These are phyloP conservation scores for Penicillium cataractarum DNA, from an alignment of 495 filamentous ascomycete genomes.

Conservation along the genomic window DNA sequence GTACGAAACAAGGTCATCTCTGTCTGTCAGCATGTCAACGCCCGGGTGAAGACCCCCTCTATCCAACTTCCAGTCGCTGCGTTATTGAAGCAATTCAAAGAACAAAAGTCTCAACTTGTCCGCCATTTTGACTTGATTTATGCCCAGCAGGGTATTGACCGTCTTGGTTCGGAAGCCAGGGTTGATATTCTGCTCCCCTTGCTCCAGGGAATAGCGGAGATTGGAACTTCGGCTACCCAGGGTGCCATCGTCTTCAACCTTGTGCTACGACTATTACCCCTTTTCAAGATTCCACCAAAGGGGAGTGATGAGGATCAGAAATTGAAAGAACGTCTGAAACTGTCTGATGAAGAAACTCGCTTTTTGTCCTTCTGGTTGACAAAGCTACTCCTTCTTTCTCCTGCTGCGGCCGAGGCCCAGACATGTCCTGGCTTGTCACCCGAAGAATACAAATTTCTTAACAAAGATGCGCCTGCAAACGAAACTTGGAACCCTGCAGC, in stretches of 20 bases:
- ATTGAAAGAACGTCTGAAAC: slow-evolving; percentile 64
- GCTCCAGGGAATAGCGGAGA: slow-evolving; percentile 71
- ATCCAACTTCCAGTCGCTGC: slow-evolving; percentile 83
- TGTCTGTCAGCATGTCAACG: slow-evolving; percentile 81
- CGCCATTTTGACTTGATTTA: slow-evolving; percentile 88
- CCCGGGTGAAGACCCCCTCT: slow-evolving; percentile 65
- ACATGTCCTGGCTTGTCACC: slow-evolving; percentile 70
- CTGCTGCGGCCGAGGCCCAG: slow-evolving; percentile 39
- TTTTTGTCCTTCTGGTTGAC: slow-evolving; percentile 79
- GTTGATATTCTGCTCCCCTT: slow-evolving; percentile 71
- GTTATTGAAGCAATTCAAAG: slow-evolving; percentile 89
- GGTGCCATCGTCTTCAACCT: slow-evolving; percentile 80
- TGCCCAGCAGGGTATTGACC: slow-evolving; percentile 81
- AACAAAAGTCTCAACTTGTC: slow-evolving; percentile 68
- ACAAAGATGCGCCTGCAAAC: slow-evolving; percentile 55
- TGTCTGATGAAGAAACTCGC: slow-evolving; percentile 69
- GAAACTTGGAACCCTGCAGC: slow-evolving; percentile 68
- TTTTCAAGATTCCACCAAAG: slow-evolving; percentile 71
- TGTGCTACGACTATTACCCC: slow-evolving; percentile 71
- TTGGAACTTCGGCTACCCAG: slow-evolving; percentile 62
- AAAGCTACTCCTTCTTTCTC: slow-evolving; percentile 75
- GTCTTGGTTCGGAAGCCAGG: slow-evolving; percentile 64
- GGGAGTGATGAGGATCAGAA: slow-evolving; percentile 76
- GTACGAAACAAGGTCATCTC: slow-evolving; percentile 80
- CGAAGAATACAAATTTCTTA: slow-evolving; percentile 75